Evolutionary conservation across 495 filamentous ascomycete genomes (phyloP).

Genomic region (Hypoxylon fuscum): DNA sequence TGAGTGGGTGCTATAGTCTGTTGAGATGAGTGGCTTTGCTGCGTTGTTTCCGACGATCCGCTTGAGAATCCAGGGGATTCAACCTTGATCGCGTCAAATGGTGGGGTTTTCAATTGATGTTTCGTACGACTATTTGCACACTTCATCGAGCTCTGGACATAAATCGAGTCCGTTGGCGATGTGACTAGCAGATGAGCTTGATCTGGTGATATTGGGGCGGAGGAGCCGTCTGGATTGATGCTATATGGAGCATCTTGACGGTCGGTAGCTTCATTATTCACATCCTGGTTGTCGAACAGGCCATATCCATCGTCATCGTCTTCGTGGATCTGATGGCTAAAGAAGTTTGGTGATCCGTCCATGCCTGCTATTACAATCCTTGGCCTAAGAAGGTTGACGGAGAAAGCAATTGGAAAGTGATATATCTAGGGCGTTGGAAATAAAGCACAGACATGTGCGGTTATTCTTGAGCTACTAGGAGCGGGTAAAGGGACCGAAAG

Average conservation of each 20-base stretch:
- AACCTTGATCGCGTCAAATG: constrained; percentile 11
- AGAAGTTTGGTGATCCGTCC: constrained; percentile 29
- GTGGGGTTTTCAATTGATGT: constrained; percentile 5
- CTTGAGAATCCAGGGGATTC: constrained; percentile 30
- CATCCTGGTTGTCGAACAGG: constrained; percentile 15
- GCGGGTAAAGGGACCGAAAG: no score
- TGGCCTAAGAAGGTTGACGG: constrained; percentile 3
- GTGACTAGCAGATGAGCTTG: constrained; percentile 3
- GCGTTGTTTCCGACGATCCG: constrained; percentile 36
- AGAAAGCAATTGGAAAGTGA: neutral
- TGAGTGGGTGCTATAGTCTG: constrained; percentile 15
- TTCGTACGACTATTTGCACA: neutral
- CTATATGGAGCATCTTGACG: constrained; percentile 6
- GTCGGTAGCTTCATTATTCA: constrained; percentile 16
- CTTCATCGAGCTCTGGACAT: neutral
- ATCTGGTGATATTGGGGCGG: constrained; percentile 12
- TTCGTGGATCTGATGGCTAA: constrained; percentile 20
- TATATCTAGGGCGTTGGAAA: constrained; percentile 20
- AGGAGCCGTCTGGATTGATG: constrained; percentile 7
- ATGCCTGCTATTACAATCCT: constrained; percentile 20
- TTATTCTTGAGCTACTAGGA: neutral
- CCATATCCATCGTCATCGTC: constrained; percentile 23
- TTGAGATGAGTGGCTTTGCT: constrained; percentile 35
- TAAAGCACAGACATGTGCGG: neutral
- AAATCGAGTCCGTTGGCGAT: constrained; percentile 1